Conservation (phyloP, 2,329 filamentous ascomycete genomes). For the Colletotrichum echinochloae region DNA sequence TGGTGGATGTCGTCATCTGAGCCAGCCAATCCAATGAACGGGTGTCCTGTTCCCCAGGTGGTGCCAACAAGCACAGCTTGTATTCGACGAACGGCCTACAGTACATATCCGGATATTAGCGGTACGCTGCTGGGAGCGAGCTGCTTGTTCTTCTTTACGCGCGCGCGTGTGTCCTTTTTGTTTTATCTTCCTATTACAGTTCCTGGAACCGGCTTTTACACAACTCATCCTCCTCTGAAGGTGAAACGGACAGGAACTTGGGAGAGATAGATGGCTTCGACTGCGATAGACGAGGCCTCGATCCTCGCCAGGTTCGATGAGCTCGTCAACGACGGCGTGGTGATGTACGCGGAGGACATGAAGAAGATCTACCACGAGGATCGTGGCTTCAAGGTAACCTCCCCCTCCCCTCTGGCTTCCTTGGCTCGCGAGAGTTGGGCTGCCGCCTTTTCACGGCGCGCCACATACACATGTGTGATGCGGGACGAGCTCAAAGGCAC, state of each 20-base stretch:
- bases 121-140: not conserved
- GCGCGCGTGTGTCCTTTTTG: no score
- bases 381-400: conserved; percentile 20
- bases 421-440: not conserved
- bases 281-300: conserved; percentile 15
- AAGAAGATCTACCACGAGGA: conserved; percentile 25
- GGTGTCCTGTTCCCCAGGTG: not conserved
- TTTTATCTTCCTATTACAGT: not conserved
- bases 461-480: not conserved
- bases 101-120: not conserved
- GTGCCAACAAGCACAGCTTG: not conserved
- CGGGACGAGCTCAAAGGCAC: not conserved
- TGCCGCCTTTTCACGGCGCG: not conserved
- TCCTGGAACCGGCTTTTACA: not conserved
- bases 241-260: not conserved
- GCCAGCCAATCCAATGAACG: conserved; percentile 13
- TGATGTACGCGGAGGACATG: conserved; percentile 28
- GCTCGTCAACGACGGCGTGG: conserved; percentile 11
- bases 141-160: not conserved
- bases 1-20: conserved; percentile 28
- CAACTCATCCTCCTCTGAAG: not conserved
- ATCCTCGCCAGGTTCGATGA: conserved; percentile 26
- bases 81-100: no score
- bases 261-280: not conserved
- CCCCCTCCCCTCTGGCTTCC: no score